These are phyloP conservation scores for Choiromyces venosus DNA, from an alignment of 495 filamentous ascomycete genomes.

Conservation along the genomic window DNA sequence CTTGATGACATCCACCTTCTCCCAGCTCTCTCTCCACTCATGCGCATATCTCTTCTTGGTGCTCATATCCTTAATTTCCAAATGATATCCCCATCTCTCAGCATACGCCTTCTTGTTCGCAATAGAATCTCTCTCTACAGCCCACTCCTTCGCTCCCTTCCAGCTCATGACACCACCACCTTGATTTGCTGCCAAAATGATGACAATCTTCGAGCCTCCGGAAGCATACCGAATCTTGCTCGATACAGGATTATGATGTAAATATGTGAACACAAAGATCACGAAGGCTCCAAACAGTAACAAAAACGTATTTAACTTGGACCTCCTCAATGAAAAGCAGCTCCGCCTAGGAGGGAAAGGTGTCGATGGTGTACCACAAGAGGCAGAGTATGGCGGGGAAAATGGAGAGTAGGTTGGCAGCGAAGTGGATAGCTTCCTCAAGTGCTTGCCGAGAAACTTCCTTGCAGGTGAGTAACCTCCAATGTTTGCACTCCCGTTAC, in stretches of 20 bases:
- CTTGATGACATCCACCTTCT: conserved; percentile 94
- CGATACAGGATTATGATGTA: conserved; percentile 39
- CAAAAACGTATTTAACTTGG: conserved; percentile 20
- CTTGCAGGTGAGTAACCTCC: conserved; percentile 31
- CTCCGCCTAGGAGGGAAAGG: neutral
- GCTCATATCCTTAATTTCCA: conserved; percentile 96
- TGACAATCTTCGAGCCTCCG: conserved; percentile 83
- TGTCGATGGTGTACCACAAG: conserved; percentile 26
- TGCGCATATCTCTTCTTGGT: conserved; percentile 98
- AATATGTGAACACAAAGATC: conserved; percentile 29
- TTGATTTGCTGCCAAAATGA: conserved; percentile 88
- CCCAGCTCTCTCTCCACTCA: conserved; percentile 98
- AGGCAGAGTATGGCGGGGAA: conserved; percentile 22
- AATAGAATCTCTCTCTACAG: conserved; percentile 92
- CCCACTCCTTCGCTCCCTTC: conserved; percentile 97
- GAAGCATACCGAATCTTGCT: conserved; percentile 52
- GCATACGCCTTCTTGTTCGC: conserved; percentile 90
- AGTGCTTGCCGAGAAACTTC: conserved; percentile 40
- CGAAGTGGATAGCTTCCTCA: conserved; percentile 40
- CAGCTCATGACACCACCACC: conserved; percentile 98
- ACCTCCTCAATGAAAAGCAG: conserved; percentile 14
- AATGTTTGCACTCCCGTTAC: conserved; percentile 16
- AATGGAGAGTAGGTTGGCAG: conserved; percentile 37
- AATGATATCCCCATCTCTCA: conserved; percentile 82
- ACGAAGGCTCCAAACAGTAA: conserved; percentile 22